Base-by-base conservation (phyloP, 331 rosid genomes). In the Cydonia oblonga region DNA sequence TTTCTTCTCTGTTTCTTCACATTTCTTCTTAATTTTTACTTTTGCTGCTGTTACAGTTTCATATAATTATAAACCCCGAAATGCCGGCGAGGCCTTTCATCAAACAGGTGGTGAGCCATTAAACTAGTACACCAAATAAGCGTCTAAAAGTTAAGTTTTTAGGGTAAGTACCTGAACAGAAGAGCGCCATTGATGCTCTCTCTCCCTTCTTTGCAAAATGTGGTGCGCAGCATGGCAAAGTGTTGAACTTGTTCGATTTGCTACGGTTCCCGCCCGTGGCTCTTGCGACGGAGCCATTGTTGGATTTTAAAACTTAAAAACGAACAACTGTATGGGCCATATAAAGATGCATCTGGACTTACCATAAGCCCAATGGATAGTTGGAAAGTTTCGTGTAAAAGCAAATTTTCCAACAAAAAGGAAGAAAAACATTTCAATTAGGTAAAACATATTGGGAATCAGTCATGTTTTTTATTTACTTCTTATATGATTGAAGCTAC, bases 101-200 rank as follows among this genome's bases (percentile, higher is more conserved):
- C 87, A 8, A 83, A 81, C 84, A 82, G 2, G 22, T 54, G 14
- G 72, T 56, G 35, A 68, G 20, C 5, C 10, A 28, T 23, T 19
- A 0, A n/a, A 46, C 58, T 46, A 70, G 24, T 0, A 13, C 2
- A 11, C 12, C 25, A 4, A 12, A 64, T 9, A 10, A 3, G 19
- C 10, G 1, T 5, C 18, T 2, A 64, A 2, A 9, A 3, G 18
- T 33, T 9, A 49, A 49, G 8, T 6, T 49, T 16, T 49, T 9
- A n/a, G 68, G 28, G 28, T n/a, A 32, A 19, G 6, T 30, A 63
- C 67, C 67, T 30, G 28, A 33, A 11, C 9, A 10, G 2, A 64
- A 29, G 42, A 7, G 33, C 3, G 16, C 66, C 51, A n/a, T 5
- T 29, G 14, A 32, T 30, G 44, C 24, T 9, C 24, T 30, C 6